Evolutionary conservation across 2,329 filamentous ascomycete genomes (phyloP), one percentile per base, ranked within the genome.

Genomic region (Diaporthe sp.): DNA sequence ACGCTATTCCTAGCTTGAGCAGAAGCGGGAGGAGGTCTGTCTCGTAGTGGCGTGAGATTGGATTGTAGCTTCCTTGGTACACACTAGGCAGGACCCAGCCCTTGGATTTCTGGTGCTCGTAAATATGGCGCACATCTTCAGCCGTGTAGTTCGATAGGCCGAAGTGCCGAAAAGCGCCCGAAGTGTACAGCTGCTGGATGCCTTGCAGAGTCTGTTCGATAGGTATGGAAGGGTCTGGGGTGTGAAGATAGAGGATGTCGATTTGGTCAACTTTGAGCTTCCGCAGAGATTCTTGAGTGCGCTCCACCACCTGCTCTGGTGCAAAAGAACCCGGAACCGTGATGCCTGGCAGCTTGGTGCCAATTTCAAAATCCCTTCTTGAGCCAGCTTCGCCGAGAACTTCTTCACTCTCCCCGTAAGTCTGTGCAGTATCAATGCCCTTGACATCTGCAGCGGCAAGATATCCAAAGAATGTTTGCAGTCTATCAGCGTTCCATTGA

Each of bases 31-130:
- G 84, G 4, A 89, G 79, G 0, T 81, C 76, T 2, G 76, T 78
- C 73, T 89, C 87, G 4, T 78, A 75, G 25, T 80, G 80, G 6
- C 88, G 83, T 1, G 81, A 79, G 20, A 85, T 78, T 15, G 84
- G 80, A 77, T 84, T 85, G 82, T 87, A 87, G 72, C 81, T 79
- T 49, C 53, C 86, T 78, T 89, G 86, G 75, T 87, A 89, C 12
- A 88, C 85, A 0, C 81, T 80, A 0, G 87, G 88, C 6, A 84
- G 77, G 12, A 86, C 81, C 60, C 83, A 87, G 60, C 82, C 83
- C 8, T 86, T 83, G 34, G 80, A 79, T 53, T 84, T 82, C 76
- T 81, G 81, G 63, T 85, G 77, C 55, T 82, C 77, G 70, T 86
- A 79, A 2, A 85, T 78, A 28, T 84, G 81, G 51, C 84, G 79